Conservation (phyloP, 73 alveolate species). For the Blepharisma stoltei region DNA sequence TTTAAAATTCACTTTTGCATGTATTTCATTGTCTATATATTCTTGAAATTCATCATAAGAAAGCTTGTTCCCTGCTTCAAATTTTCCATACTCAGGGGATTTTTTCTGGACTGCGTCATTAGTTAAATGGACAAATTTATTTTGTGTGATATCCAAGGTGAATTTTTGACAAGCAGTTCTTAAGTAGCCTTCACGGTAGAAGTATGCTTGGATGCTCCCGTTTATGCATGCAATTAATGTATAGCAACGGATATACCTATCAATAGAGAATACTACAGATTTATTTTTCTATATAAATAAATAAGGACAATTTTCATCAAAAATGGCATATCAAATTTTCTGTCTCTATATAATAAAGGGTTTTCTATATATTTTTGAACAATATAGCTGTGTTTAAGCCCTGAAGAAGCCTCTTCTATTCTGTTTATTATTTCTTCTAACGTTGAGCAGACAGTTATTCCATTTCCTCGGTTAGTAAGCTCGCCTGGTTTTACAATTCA, state of each 20-base stretch:
- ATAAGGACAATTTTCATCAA: too few relatives aligned
- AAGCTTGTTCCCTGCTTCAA: constrained; percentile 78
- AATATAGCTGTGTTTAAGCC: constrained; percentile 55
- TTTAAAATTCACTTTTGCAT: constrained; percentile 17
- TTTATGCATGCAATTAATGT: constrained; percentile 69
- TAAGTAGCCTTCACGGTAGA: constrained; percentile 73
- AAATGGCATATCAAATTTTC: constrained; percentile 98
- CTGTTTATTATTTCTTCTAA: constrained; percentile 26
- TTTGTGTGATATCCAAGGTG: constrained; percentile 49
- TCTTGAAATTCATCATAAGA: constrained; percentile 18
- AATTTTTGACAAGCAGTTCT: constrained; percentile 78
- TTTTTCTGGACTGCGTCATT: constrained; percentile 96
- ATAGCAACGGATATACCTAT: constrained; percentile 88
- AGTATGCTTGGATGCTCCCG: constrained; percentile 63
- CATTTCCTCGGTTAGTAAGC: constrained; percentile 55
- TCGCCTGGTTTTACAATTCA: constrained; percentile 67
- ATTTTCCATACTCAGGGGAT: constrained; percentile 88
- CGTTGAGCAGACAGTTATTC: constrained; percentile 41
- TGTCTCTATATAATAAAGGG: constrained; percentile 83
- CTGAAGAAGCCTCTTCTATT: constrained; percentile 26
- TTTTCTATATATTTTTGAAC: constrained; percentile 89
- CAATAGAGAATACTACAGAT: too few relatives aligned
- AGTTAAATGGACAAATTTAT: constrained; percentile 83
- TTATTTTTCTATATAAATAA: too few relatives aligned
- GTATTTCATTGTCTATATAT: not conserved